Percentiles rank a stretch among this genome's conserved stretches.
Conservation (phyloP, 768 basidiomycete species). For the Chalciporus chontae region DNA sequence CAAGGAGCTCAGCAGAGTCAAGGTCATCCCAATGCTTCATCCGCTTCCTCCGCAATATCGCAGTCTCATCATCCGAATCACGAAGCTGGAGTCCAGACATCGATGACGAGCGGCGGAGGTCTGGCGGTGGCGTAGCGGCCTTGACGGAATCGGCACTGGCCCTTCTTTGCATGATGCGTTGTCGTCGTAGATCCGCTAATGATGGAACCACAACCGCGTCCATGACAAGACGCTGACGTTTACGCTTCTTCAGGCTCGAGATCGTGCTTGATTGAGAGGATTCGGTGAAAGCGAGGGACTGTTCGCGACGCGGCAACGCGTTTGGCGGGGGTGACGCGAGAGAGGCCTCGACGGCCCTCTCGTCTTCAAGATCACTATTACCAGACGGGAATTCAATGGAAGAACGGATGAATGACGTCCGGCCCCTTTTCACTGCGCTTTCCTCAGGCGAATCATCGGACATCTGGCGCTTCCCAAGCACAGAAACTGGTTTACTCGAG, state of each 20-base stretch:
- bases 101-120: conserved; percentile 27
- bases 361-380: conserved; percentile 30
- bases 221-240: conserved; percentile 48
- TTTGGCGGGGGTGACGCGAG: conserved; percentile 22
- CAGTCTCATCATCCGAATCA: conserved; percentile 15
- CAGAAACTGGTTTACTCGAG: conserved; percentile 17
- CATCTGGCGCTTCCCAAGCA: conserved; percentile 45
- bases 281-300: neutral
- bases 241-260: conserved; percentile 27
- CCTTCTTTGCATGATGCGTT: conserved; percentile 17
- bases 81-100: conserved; percentile 19
- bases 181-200: conserved; percentile 26
- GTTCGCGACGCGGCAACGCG: neutral
- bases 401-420: conserved; percentile 29
- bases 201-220: conserved; percentile 51
- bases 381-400: conserved; percentile 27
- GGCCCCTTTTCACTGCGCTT: conserved; percentile 24
- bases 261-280: neutral
- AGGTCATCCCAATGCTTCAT: conserved; percentile 21
- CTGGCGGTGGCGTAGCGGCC: conserved; percentile 2
- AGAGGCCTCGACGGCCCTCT: conserved; percentile 22
- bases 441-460: conserved; percentile 35
- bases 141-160: conserved; percentile 15
- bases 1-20: conserved; percentile 1
- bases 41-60: conserved; percentile 19